phyloP scores from a whole-genome alignment of 257 asterid genomes.

The Solanum phureja region DNA sequence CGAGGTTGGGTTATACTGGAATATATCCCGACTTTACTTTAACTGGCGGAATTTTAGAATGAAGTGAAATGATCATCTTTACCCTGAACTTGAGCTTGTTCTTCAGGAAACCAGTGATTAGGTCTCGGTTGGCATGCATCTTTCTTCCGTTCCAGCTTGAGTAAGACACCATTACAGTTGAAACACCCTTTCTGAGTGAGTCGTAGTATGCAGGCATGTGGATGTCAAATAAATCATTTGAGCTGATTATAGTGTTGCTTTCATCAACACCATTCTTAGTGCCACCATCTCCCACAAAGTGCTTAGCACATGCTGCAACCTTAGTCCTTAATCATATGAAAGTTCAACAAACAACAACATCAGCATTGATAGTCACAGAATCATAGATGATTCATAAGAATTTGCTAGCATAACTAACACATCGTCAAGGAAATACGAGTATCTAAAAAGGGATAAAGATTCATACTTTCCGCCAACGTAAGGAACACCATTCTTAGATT shows the following conservation, averaged over 20 bases:
- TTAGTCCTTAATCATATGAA: conserved; percentile 30
- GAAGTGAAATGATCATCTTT: neutral
- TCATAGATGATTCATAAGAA: neutral
- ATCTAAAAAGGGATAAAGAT: neutral
- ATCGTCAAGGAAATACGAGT: neutral
- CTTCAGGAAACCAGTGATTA: conserved; percentile 48
- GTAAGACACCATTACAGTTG: conserved; percentile 66
- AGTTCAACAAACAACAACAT: neutral
- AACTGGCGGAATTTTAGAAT: neutral
- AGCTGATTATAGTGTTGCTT: conserved; percentile 42
- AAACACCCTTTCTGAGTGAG: conserved; percentile 48
- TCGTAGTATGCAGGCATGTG: conserved; percentile 67
- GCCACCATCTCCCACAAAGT: conserved; percentile 77
- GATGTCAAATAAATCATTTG: conserved; percentile 31
- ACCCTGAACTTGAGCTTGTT: conserved; percentile 58
- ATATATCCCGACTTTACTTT: neutral
- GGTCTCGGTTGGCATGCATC: conserved; percentile 45
- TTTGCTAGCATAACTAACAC: neutral
- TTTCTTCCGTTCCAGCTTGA: conserved; percentile 57
- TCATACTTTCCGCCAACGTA: conserved; percentile 16
- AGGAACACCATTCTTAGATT: conserved; percentile 7
- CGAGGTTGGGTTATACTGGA: neutral
- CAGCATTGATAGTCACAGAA: neutral
- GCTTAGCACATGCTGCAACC: conserved; percentile 67
- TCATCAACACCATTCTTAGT: conserved; percentile 46